phyloP scores from a whole-genome alignment of 2,329 filamentous ascomycete genomes.

The Acephala macrosclerotiorum region DNA sequence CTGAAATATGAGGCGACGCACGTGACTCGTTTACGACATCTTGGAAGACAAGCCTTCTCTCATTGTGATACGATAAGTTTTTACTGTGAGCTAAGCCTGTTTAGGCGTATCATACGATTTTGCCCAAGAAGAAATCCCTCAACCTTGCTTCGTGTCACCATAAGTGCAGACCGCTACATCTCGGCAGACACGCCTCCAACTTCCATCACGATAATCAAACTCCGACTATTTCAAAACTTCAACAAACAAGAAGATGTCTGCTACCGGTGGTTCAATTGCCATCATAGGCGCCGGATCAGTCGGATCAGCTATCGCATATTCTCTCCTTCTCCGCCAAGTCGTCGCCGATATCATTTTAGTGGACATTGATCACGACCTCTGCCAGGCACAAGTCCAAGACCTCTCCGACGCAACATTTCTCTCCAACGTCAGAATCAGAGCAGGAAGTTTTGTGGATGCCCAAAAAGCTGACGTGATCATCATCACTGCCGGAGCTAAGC shows the following conservation, averaged over 20 bases:
- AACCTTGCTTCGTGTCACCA: too few species aligned
- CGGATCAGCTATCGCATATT: slow-evolving; percentile 58
- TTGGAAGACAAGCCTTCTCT: too few species aligned
- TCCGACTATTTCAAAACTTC: neutral
- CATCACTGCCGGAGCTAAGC: slow-evolving; percentile 61
- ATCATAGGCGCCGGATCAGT: slow-evolving; percentile 60
- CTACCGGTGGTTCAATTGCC: slow-evolving; percentile 46
- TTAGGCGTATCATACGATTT: too few species aligned
- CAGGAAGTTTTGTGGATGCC: slow-evolving; percentile 55
- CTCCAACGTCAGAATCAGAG: slow-evolving; percentile 52
- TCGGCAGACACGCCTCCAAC: too few species aligned
- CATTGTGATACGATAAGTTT: too few species aligned
- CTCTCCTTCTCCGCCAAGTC: slow-evolving; percentile 57
- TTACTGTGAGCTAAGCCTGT: too few species aligned
- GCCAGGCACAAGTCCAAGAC: slow-evolving; percentile 59
- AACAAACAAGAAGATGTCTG: slow-evolving; percentile 21
- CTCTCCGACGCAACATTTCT: slow-evolving; percentile 58
- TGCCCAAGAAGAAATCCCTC: too few species aligned
- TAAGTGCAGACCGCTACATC: too few species aligned
- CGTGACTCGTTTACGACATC: too few species aligned
- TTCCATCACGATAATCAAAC: neutral
- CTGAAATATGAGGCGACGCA: too few species aligned
- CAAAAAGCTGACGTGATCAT: slow-evolving; percentile 61
- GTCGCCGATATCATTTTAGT: slow-evolving; percentile 60
- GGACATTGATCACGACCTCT: slow-evolving; percentile 54